phyloP scores from a whole-genome alignment of 768 basidiomycete species.

The Phlebiopsis flavidoalba region DNA sequence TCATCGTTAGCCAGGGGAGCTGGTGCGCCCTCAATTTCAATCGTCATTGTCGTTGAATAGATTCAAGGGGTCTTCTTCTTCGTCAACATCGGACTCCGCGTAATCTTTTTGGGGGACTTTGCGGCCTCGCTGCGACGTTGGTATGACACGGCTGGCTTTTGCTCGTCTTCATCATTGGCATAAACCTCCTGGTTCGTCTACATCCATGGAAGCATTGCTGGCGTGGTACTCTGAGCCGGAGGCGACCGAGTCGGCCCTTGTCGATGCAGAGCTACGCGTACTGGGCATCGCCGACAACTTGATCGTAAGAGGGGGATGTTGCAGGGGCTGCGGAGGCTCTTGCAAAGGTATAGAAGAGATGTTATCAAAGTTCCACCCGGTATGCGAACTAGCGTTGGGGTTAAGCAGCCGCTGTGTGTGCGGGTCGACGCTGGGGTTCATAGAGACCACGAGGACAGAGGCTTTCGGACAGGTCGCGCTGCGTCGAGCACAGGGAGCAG shows the following conservation, averaged over 20 bases:
- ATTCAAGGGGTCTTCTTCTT: slow-evolving; percentile 1
- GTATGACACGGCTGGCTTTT: slow-evolving; percentile 10
- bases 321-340: neutral
- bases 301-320: slow-evolving; percentile 5
- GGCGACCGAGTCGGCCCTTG: slow-evolving; percentile 17
- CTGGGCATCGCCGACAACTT: slow-evolving; percentile 22
- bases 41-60: neutral
- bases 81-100: slow-evolving; percentile 25
- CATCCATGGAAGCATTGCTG: slow-evolving; percentile 27
- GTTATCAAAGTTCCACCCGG: neutral
- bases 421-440: slow-evolving; percentile 2
- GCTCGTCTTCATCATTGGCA: slow-evolving; percentile 18
- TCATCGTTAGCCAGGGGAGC: slow-evolving; percentile 13
- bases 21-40: slow-evolving; percentile 2
- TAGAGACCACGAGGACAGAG: neutral
- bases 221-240: slow-evolving; percentile 32
- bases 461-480: neutral
- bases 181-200: slow-evolving; percentile 20
- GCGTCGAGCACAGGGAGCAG: neutral
- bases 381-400: neutral
- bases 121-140: slow-evolving; percentile 21
- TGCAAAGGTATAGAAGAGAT: neutral
- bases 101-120: slow-evolving; percentile 23
- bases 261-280: slow-evolving; percentile 17
- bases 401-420: neutral